phyloP scores from a whole-genome alignment of 1,139 yeast genomes.

The Candida gigantensis region DNA sequence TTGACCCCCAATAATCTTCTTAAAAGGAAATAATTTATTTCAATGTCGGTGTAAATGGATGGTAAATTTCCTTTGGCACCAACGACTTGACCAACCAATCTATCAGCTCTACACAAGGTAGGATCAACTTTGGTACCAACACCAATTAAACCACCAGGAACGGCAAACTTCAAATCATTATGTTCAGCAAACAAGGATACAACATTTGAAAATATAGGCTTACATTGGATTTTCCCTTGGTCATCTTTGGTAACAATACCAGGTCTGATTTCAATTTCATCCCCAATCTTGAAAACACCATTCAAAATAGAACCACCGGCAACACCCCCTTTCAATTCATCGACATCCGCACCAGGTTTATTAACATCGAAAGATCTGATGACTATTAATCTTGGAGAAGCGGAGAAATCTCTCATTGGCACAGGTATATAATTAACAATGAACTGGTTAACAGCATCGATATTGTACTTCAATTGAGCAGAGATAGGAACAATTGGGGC shows the following conservation, averaged over 20 bases:
- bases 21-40: conserved; percentile 92
- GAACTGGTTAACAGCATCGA: conserved; percentile 96
- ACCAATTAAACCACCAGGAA: conserved; percentile 99
- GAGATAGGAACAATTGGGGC: conserved; percentile 99
- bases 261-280: conserved; percentile 98
- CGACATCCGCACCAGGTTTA: conserved; percentile 98
- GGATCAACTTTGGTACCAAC: conserved; percentile 99
- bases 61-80: conserved; percentile 97
- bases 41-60: conserved; percentile 93
- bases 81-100: conserved; percentile 98
- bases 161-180: conserved; percentile 96
- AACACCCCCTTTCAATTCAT: conserved; percentile 98
- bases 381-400: conserved; percentile 93
- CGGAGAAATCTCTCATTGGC: conserved; percentile 91
- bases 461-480: conserved; percentile 97
- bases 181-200: conserved; percentile 96
- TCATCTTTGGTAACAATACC: conserved; percentile 97
- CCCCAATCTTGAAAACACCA: conserved; percentile 96
- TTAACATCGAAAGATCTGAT: conserved; percentile 98
- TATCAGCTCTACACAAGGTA: conserved; percentile 97
- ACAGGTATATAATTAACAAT: conserved; percentile 95
- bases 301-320: conserved; percentile 98
- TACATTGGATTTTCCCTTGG: conserved; percentile 90
- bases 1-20: conserved; percentile 98
- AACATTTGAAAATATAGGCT: conserved; percentile 92